Percentiles rank a stretch among this genome's conserved stretches.
Evolutionary conservation across 2,329 filamentous ascomycete species (phyloP).

Genomic region (Talaromyces amestolkiae): DNA sequence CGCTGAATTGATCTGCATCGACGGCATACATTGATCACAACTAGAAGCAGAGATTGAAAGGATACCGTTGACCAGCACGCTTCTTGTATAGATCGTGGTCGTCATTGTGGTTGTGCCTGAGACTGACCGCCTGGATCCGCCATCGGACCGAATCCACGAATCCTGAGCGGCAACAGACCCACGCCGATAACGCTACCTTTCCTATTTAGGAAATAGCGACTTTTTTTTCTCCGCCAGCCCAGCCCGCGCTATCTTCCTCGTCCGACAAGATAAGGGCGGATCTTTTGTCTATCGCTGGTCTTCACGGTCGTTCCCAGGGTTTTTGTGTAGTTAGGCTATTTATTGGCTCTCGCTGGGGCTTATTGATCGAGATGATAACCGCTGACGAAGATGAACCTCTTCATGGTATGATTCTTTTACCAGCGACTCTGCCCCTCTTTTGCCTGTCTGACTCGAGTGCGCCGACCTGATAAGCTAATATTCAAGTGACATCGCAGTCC

Average conservation of each 20-base stretch:
- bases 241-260: constrained; percentile 7
- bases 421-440: constrained; percentile 19
- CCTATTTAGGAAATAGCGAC: constrained; percentile 21
- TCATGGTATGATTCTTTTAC: constrained; percentile 32
- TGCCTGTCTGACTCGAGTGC: constrained; percentile 22
- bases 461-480: constrained; percentile 30
- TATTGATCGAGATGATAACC: constrained; percentile 32
- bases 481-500: constrained; percentile 46
- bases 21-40: background rate
- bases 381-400: constrained; percentile 37
- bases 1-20: constrained; percentile 53
- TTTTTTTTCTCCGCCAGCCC: constrained; percentile 20
- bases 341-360: background rate
- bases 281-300: background rate
- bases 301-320: background rate
- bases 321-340: background rate
- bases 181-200: constrained; percentile 19
- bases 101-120: background rate
- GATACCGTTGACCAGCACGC: background rate
- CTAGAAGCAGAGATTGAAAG: background rate
- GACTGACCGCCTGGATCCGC: constrained; percentile 14
- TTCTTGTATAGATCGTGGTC: background rate
- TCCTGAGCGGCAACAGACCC: constrained; percentile 16
- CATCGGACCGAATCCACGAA: constrained; percentile 14
- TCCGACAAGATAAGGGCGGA: constrained; percentile 10